Conservation (phyloP, 2,329 filamentous ascomycete species). For the Hymenoscyphus salicellus region DNA sequence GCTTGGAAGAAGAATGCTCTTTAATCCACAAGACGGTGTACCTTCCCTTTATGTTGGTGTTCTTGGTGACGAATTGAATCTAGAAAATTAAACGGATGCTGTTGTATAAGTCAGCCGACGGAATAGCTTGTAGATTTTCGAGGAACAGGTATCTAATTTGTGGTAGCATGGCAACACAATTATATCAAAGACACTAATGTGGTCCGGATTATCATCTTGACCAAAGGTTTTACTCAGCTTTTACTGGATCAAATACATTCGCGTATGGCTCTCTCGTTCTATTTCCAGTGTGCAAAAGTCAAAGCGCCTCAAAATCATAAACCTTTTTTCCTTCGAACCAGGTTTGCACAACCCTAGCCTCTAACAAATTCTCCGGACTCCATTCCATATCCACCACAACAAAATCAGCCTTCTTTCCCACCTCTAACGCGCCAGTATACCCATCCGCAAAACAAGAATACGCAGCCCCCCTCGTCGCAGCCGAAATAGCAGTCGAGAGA, state of each 20-base stretch:
- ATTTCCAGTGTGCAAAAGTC: too few relatives aligned
- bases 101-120: too few relatives aligned
- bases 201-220: too few relatives aligned
- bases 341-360: background rate
- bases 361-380: conserved; percentile 23
- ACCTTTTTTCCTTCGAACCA: background rate
- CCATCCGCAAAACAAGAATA: conserved; percentile 57
- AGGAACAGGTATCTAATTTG: too few relatives aligned
- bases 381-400: conserved; percentile 51
- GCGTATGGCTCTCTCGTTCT: too few relatives aligned
- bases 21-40: background rate
- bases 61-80: background rate
- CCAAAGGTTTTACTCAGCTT: too few relatives aligned
- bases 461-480: conserved; percentile 54
- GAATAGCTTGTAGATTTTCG: too few relatives aligned
- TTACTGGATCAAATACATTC: too few relatives aligned
- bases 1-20: background rate
- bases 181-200: too few relatives aligned
- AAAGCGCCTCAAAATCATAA: background rate
- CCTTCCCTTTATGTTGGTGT: background rate
- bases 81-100: too few relatives aligned
- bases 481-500: conserved; percentile 48
- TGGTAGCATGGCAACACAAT: too few relatives aligned
- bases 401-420: conserved; percentile 55
- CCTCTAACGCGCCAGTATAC: conserved; percentile 49